Evolutionary conservation across 2,329 filamentous ascomycete species (phyloP), one percentile per base, ranked within the genome.

Genomic region (Proliferodiscus dingleyae): DNA sequence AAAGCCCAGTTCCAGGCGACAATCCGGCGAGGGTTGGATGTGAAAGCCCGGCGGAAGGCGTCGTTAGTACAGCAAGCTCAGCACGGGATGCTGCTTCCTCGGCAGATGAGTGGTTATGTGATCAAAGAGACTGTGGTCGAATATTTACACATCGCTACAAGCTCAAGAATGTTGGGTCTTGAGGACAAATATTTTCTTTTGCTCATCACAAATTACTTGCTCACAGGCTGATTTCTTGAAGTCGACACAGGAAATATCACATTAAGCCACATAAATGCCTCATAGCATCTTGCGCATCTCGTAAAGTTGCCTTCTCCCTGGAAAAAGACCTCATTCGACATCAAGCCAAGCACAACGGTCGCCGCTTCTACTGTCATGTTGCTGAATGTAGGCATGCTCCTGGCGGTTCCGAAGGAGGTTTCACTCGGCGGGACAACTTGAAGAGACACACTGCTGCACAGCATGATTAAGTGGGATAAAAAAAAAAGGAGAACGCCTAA

Each of bases 351-450:
- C 41, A 44, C 32, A 44, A 21, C 15, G 41, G 41, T 10, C 41
- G 22, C 32, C 41, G 41, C 3, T 26, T 44, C 23, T 44, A 44
- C 29, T 44, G 34, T 24, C 41, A 21, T 3, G 15, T 29, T 22
- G n/a, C 4, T n/a, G 18, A 23, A 16, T 44, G 41, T 16, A 37
- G 15, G 8, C 29, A 23, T 30, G 21, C 33, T 5, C 5, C 11
- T 5, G 23, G 41, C 18, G 33, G 41, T 5, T 5, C 7, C 13
- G 24, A 24, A 34, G 24, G 33, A 11, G 43, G 43, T 5, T 45
- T 45, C 18, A 8, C 43, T 3, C 32, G 43, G 19, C n/a, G 22
- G 10, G 43, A 45, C 43, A 45, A 45, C 34, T 19, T 39, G 36
- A 40, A 40, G 43, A 34, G 36, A 15, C 43, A 45, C 18, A 33